Percentiles rank a stretch among this genome's conserved stretches.
Evolutionary conservation across 2,329 filamentous ascomycete species (phyloP).

Genomic region (Mycosphaerelloides madeirae): DNA sequence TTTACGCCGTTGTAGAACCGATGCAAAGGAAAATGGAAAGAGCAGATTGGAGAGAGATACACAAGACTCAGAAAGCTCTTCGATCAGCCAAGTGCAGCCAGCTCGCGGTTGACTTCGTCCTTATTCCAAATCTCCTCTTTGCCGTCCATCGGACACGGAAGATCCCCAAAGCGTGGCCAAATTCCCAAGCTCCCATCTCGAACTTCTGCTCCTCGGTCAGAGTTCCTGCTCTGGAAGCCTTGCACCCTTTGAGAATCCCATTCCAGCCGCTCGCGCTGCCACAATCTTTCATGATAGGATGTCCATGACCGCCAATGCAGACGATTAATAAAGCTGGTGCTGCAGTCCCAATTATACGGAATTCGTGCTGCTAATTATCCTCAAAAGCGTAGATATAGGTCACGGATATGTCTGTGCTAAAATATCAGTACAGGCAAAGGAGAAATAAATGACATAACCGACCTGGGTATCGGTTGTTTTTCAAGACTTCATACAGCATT

Average conservation of each 20-base stretch:
- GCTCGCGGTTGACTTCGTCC: no score
- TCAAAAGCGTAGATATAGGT: not conserved
- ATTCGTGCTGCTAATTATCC: not conserved
- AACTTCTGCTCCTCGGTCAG: no score
- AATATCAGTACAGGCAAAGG: not conserved
- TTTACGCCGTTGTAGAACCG: conserved; percentile 15
- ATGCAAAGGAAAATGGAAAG: no score
- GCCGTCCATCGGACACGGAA: no score
- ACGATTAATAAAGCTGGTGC: not conserved
- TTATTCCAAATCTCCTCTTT: no score
- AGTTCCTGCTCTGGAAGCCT: no score
- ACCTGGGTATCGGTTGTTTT: not conserved
- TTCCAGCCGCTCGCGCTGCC: not conserved
- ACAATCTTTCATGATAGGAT: not conserved
- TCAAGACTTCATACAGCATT: not conserved
- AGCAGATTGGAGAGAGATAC: no score
- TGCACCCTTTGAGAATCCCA: no score
- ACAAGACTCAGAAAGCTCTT: no score
- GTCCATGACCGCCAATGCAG: not conserved
- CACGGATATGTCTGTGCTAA: not conserved
- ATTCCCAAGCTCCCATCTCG: no score
- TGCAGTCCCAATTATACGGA: not conserved
- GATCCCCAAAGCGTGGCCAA: no score
- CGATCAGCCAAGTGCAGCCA: no score
- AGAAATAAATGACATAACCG: not conserved